phyloP scores from a whole-genome alignment of 2,329 filamentous ascomycete genomes.

The Botrytis sinoallii region DNA sequence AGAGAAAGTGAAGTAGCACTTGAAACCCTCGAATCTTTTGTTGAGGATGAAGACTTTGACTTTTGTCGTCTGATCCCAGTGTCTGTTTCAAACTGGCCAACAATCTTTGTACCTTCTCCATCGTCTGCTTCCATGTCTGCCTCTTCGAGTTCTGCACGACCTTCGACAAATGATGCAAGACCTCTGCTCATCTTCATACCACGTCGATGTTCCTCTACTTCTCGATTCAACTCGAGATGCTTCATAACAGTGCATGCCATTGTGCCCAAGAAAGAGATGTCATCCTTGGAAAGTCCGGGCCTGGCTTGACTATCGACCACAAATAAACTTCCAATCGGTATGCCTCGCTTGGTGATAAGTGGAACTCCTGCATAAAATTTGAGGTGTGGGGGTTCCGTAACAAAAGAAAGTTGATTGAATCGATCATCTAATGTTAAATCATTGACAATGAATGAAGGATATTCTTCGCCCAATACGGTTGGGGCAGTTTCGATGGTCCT shows the following conservation, averaged over 20 bases:
- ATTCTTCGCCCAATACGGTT: slow-evolving; percentile 23
- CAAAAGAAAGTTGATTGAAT: slow-evolving; percentile 35
- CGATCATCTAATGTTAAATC: slow-evolving; percentile 34
- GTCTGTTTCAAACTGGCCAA: slow-evolving; percentile 34
- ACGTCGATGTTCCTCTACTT: slow-evolving; percentile 51
- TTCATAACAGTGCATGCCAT: slow-evolving; percentile 56
- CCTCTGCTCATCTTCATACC: slow-evolving; percentile 55
- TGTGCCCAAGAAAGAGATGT: slow-evolving; percentile 55
- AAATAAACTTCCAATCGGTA: slow-evolving; percentile 56
- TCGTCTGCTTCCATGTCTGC: slow-evolving; percentile 33
- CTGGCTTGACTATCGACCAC: slow-evolving; percentile 56
- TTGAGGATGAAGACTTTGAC: slow-evolving; percentile 27
- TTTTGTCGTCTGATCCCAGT: slow-evolving; percentile 21
- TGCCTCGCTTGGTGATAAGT: slow-evolving; percentile 37
- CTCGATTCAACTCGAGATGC: slow-evolving; percentile 57
- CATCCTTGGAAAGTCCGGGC: slow-evolving; percentile 47
- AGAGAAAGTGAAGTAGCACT: slow-evolving; percentile 12
- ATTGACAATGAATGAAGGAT: slow-evolving; percentile 36
- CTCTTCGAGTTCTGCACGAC: slow-evolving; percentile 36
- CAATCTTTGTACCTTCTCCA: slow-evolving; percentile 33
- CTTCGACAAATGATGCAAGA: slow-evolving; percentile 53
- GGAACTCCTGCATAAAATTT: slow-evolving; percentile 38
- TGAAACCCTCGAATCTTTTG: slow-evolving; percentile 18
- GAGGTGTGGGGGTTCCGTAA: slow-evolving; percentile 31
- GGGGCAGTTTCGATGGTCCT: slow-evolving; percentile 35